Evolutionary conservation across 176 grass and related monocot species (phyloP), one percentile per base, ranked within the genome.

Genomic region (Triticum turgidum): DNA sequence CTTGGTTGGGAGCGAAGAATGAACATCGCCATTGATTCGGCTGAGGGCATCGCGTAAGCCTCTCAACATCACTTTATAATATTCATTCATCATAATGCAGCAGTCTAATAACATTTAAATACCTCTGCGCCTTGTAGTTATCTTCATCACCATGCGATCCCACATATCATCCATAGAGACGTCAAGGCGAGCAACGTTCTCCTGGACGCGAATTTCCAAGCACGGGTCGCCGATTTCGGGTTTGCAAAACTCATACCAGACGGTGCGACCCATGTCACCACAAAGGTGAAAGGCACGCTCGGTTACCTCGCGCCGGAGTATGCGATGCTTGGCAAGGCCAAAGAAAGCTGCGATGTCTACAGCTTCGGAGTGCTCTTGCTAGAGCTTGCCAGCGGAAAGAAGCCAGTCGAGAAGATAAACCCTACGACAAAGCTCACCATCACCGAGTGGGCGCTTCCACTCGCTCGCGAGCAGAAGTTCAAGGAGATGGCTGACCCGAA

Each of bases 261-360:
- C 22, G 95, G 91, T 25, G 95, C 87, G 35, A 95, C 95, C 3
- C 95, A 98, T 83, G 95, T 98, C 37, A 98, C 95, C 20, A 98
- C 95, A 33, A 98, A 84, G 70, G 95, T 98, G 65, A 95, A 98
- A 88, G 95, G 95, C n/a, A 98, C 95, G 4, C 89, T 98, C 0
- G 95, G 95, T 20, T 98, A 98, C 73, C 93, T 98, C 7, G 95
- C 95, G 76, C 95, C 95, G 0, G 95, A 98, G 83, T 98, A 98
- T 25, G 95, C 95, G 3, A 98, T 98, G 95, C 77, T 98, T 6
- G 95, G 95, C 9, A 92, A 98, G 83, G 95, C 89, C 78, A 89
- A 85, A 41, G 95, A 95, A 89, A 93, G 93, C 72, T 98, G 95
- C 0, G 95, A 98, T 0, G 87, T 98, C 49, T 98, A 90, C 68